These are phyloP conservation scores for Yarrowia osloensis DNA, from an alignment of 805 yeast species.

Conservation along the genomic window DNA sequence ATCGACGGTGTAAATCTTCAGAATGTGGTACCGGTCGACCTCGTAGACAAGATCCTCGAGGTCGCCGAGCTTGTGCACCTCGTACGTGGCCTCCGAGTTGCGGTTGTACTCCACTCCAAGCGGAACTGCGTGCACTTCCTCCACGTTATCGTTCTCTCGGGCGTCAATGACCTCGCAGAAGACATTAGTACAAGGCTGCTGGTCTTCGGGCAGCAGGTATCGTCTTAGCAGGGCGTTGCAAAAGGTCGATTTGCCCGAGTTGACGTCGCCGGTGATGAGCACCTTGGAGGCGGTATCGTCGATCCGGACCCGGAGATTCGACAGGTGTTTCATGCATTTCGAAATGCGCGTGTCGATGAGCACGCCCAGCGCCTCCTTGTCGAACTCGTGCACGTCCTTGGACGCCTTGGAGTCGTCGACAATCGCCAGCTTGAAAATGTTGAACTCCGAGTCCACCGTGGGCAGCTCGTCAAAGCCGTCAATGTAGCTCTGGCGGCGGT, in stretches of 20 bases:
- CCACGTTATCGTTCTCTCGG: slow-evolving; percentile 67
- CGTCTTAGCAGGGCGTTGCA: slow-evolving; percentile 86
- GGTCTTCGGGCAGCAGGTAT: slow-evolving; percentile 87
- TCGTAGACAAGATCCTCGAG: slow-evolving; percentile 72
- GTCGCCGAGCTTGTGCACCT: slow-evolving; percentile 53
- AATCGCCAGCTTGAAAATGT: slow-evolving; percentile 62
- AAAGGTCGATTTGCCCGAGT: slow-evolving; percentile 94
- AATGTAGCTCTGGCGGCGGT: slow-evolving; percentile 10
- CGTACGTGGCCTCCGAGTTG: slow-evolving; percentile 66
- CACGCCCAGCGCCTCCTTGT: slow-evolving; percentile 66
- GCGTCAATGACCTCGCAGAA: slow-evolving; percentile 94
- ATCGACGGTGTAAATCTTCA: slow-evolving; percentile 83
- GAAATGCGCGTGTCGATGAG: slow-evolving; percentile 67
- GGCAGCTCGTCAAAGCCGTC: slow-evolving; percentile 32
- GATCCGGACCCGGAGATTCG: slow-evolving; percentile 74
- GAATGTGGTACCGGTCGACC: slow-evolving; percentile 67
- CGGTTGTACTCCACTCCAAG: slow-evolving; percentile 49
- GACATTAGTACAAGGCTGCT: slow-evolving; percentile 95
- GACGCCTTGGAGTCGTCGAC: slow-evolving; percentile 45
- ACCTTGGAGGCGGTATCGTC: slow-evolving; percentile 93
- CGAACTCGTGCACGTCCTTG: slow-evolving; percentile 57
- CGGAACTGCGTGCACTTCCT: slow-evolving; percentile 91
- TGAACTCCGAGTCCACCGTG: slow-evolving; percentile 45
- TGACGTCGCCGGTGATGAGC: slow-evolving; percentile 93
- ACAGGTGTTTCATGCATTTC: slow-evolving; percentile 66